Percentiles rank a stretch among this genome's conserved stretches.
phyloP scores from a whole-genome alignment of 2,329 filamentous ascomycete species.

The Diplocarpon rosae region DNA sequence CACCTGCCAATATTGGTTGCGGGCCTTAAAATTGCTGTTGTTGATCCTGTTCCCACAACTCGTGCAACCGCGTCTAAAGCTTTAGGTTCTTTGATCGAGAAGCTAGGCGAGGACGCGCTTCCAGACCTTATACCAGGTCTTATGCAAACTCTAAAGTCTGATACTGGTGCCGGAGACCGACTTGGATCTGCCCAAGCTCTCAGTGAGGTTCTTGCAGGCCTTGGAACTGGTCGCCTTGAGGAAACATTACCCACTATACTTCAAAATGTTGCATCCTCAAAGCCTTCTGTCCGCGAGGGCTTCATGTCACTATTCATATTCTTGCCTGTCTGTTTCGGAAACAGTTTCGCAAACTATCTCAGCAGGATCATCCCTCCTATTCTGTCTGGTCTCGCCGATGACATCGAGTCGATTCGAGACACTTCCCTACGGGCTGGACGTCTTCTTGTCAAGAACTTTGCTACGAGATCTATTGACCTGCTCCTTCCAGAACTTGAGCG shows the following conservation, averaged over 20 bases:
- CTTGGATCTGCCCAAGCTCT: conserved; percentile 94
- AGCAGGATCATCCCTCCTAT: conserved; percentile 94
- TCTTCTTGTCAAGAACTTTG: conserved; percentile 96
- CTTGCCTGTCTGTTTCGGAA: conserved; percentile 96
- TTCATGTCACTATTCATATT: conserved; percentile 99
- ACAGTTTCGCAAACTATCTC: conserved; percentile 94
- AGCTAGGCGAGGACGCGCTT: conserved; percentile 90
- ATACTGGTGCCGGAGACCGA: conserved; percentile 90
- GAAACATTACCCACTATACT: conserved; percentile 93
- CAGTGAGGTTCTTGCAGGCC: conserved; percentile 86
- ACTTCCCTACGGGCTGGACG: conserved; percentile 91
- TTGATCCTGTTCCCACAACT: conserved; percentile 93
- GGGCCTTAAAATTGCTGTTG: conserved; percentile 76
- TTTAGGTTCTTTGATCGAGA: conserved; percentile 92
- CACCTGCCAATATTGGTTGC: conserved; percentile 89
- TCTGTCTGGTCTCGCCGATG: conserved; percentile 84
- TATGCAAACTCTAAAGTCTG: conserved; percentile 95
- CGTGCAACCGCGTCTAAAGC: conserved; percentile 93
- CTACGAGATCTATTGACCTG: conserved; percentile 85
- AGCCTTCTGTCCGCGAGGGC: conserved; percentile 83
- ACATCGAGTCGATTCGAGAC: conserved; percentile 91
- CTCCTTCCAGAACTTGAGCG: conserved; percentile 90
- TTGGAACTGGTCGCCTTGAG: conserved; percentile 85
- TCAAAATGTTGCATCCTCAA: conserved; percentile 88
- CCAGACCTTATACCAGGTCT: conserved; percentile 95